Base-by-base conservation (phyloP, 768 basidiomycete species). In the Nidularia pulvinata region DNA sequence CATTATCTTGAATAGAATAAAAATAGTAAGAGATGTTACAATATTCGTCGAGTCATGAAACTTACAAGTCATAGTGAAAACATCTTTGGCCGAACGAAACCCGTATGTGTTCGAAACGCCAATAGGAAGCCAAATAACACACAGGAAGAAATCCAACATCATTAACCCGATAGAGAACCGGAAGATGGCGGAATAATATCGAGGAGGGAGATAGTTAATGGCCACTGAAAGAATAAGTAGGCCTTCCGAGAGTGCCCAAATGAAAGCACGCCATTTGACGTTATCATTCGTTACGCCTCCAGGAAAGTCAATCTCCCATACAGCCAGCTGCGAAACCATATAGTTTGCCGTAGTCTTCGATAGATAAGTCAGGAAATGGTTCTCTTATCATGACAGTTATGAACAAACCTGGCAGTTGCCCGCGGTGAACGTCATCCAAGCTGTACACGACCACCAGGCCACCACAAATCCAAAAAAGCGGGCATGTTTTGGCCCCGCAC, bases 381-480 rank as follows among this genome's bases (percentile, higher is more conserved):
- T n/a, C 25, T 35, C 6, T 13, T 7, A 16, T 32, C 5, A 13
- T 22, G 36, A 5, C 53, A 32, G 25, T 44, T 47, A 46, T 1
- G 11, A 4, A 55, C 80, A 35, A 45, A 88, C 93, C 74, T 94
- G 92, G 54, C 90, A 93, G 63, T 93, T 95, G 30, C 89, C 84
- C 7, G 94, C 94, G 39, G 85, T 79, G 60, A 95, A 96, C 0
- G 94, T 95, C 83, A 93, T 93, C 94, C 94, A 96, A n/a, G 93
- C 94, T 1, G 93, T 94, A 54, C 86, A 88, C 11, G 91, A 78
- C 93, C 93, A 96, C 89, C 91, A 96, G 33, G 93, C 93, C 13
- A 95, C 93, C 52, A 93, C 68, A 71, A 95, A 93, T 1, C 92
- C 93, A 58, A 93, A 83, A 69, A 95, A 89, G 35, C 94, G 80